These are phyloP conservation scores for Chlorella sorokiniana DNA, from an alignment of 139 green algal genomes.

Conservation along the genomic window DNA sequence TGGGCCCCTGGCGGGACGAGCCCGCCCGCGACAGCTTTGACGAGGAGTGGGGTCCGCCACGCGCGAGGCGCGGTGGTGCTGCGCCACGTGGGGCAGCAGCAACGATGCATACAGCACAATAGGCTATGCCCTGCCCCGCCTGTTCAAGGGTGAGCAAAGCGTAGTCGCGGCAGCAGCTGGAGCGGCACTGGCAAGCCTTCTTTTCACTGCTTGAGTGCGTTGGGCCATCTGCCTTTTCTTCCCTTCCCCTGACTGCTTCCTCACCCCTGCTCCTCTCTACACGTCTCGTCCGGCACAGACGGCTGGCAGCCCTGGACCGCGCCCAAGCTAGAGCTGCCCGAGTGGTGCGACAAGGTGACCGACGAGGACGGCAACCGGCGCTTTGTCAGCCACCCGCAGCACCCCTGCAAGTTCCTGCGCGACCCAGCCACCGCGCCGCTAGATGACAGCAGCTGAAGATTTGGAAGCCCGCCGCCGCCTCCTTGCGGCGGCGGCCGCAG, in stretches of 20 bases:
- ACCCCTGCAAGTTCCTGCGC: constrained; percentile 6
- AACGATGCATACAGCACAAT: background rate
- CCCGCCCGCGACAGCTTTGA: background rate
- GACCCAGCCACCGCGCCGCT: background rate
- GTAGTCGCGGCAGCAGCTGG: background rate
- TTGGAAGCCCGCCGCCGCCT: background rate
- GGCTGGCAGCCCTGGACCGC: constrained; percentile 7
- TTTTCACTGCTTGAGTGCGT: background rate
- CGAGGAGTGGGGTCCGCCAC: background rate
- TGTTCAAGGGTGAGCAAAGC: background rate
- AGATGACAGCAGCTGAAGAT: background rate
- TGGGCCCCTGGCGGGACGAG: background rate
- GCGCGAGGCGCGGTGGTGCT: constrained; percentile 12
- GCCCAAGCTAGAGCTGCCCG: background rate
- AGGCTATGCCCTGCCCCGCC: background rate
- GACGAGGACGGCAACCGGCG: background rate
- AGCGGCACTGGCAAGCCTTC: background rate
- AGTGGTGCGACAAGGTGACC: constrained; percentile 14
- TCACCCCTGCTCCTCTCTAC: background rate
- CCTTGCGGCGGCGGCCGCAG: background rate
- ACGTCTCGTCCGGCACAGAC: background rate
- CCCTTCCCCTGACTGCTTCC: background rate
- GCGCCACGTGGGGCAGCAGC: background rate
- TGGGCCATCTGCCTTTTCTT: background rate
- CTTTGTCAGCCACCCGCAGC: background rate